Conservation (phyloP, 352 stramenopile species). For the Phytophthora tentaculata region DNA sequence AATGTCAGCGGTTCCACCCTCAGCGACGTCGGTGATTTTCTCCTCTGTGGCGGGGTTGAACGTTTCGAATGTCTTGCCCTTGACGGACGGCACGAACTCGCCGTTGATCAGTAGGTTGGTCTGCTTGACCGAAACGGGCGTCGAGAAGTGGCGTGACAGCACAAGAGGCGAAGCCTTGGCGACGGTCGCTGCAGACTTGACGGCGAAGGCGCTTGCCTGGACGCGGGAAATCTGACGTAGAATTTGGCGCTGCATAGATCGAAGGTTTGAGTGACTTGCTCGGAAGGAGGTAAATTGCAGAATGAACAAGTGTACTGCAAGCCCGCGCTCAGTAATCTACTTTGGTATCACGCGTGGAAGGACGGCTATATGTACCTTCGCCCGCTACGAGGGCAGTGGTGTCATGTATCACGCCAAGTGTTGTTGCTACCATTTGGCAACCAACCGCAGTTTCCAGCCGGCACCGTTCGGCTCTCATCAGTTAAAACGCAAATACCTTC, state of each 20-base stretch:
- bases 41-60: slow-evolving; percentile 83
- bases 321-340: too few species aligned
- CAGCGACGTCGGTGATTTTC: slow-evolving; percentile 72
- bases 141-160: slow-evolving; percentile 45
- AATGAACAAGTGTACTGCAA: slow-evolving; percentile 10
- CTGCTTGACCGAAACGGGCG: slow-evolving; percentile 50
- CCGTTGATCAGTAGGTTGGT: slow-evolving; percentile 88
- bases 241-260: slow-evolving; percentile 45
- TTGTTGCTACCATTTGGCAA: too few species aligned
- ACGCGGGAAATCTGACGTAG: slow-evolving; percentile 41
- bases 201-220: slow-evolving; percentile 18
- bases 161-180: slow-evolving; percentile 33
- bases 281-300: slow-evolving; percentile 22
- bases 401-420: too few species aligned
- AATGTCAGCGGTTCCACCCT: slow-evolving; percentile 66
- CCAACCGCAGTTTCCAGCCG: too few species aligned
- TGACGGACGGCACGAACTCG: slow-evolving; percentile 75
- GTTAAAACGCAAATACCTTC: too few species aligned
- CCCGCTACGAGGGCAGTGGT: too few species aligned
- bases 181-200: slow-evolving; percentile 13
- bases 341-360: too few species aligned
- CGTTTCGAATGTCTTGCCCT: slow-evolving; percentile 73
- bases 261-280: slow-evolving; percentile 12
- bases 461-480: too few species aligned
- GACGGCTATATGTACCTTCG: too few species aligned